Percentiles rank a stretch among this genome's conserved stretches.
These are phyloP conservation scores for Pseudocercospora pini-densiflorae DNA, from an alignment of 2,329 filamentous ascomycete genomes.

Conservation along the genomic window DNA sequence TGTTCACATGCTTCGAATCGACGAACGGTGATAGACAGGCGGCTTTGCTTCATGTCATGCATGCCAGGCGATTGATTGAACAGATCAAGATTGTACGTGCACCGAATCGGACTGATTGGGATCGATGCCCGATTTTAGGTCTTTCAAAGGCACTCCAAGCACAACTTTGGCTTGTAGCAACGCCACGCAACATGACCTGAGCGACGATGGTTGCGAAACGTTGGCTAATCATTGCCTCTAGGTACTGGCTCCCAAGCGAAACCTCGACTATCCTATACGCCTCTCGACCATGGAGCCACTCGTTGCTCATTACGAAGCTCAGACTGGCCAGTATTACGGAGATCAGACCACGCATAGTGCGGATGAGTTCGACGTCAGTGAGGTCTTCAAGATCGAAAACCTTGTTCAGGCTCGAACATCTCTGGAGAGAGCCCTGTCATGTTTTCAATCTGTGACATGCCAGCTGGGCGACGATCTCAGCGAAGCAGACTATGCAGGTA, in stretches of 20 bases:
- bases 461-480: not conserved
- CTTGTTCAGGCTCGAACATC: not conserved
- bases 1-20: slow-evolving; percentile 14
- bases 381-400: not conserved
- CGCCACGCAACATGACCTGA: not conserved
- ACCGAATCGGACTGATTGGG: too few relatives aligned
- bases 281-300: slow-evolving; percentile 3
- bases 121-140: too few relatives aligned
- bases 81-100: not conserved
- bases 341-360: not conserved
- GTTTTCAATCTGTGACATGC: not conserved
- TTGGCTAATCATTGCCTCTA: not conserved
- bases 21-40: not conserved
- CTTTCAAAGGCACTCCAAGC: not conserved
- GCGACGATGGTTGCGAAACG: not conserved
- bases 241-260: not conserved
- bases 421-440: not conserved
- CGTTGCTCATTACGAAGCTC: slow-evolving; percentile 6
- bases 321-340: slow-evolving; percentile 6
- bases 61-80: not conserved
- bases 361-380: not conserved
- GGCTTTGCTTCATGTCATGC: slow-evolving; percentile 4
- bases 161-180: not conserved
- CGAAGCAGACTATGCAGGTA: not conserved
- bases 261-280: not conserved